Evolutionary conservation across 164 flowering plant genomes (phyloP).

Genomic region (Berberis vulgaris): DNA sequence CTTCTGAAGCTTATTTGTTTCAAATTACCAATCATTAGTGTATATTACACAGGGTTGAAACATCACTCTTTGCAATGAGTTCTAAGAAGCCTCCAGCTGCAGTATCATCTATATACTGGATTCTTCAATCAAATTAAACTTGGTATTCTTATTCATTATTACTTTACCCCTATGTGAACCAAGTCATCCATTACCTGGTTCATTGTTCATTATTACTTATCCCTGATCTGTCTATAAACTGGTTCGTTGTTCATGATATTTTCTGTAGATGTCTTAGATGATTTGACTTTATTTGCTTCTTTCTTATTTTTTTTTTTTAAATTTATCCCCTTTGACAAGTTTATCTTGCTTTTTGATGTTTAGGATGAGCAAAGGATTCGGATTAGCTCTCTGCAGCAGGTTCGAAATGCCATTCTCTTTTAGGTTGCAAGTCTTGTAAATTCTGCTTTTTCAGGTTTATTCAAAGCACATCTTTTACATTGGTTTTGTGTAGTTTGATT

Average conservation of each 20-base stretch:
- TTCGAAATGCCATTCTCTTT: slow-evolving; percentile 14
- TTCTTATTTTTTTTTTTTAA: neutral
- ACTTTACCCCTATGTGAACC: too few species aligned
- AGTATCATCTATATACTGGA: slow-evolving; percentile 30
- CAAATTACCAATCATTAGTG: slow-evolving; percentile 8
- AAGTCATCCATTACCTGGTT: too few species aligned
- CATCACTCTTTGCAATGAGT: slow-evolving; percentile 84
- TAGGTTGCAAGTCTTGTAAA: neutral
- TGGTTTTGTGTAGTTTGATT: slow-evolving; percentile 75
- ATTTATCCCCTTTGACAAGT: neutral
- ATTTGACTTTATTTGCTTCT: neutral
- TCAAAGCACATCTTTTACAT: neutral
- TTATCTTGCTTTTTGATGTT: slow-evolving; percentile 7
- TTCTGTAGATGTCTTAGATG: too few species aligned
- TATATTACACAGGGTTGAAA: slow-evolving; percentile 69
- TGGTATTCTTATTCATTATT: slow-evolving; percentile 32
- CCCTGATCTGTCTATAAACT: too few species aligned
- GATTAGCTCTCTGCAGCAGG: slow-evolving; percentile 75
- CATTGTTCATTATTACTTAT: too few species aligned
- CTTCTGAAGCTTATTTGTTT: neutral
- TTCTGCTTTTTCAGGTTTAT: neutral
- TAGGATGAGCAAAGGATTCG: slow-evolving; percentile 60
- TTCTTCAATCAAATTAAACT: slow-evolving; percentile 36
- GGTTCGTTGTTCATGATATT: too few species aligned
- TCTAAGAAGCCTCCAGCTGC: slow-evolving; percentile 43